Evolutionary conservation across 1,284 basidiomycete species (phyloP).

Genomic region (Rhodotorula sp.): DNA sequence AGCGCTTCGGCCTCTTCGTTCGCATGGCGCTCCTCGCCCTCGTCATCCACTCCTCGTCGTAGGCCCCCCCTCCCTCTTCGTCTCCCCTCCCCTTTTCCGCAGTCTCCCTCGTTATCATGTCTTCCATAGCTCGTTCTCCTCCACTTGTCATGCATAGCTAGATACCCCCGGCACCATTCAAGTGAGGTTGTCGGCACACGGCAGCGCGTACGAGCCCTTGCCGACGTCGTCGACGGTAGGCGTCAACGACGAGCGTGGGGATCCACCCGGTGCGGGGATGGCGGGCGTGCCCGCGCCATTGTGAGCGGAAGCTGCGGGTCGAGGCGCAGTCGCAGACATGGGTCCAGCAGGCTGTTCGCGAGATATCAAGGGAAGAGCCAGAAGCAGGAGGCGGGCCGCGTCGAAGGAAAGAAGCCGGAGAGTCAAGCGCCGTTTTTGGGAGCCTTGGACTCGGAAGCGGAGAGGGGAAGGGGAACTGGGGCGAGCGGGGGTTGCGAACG

Average conservation of each 20-base stretch:
- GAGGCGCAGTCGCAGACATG: background rate
- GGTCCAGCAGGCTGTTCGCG: no score
- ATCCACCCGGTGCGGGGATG: background rate
- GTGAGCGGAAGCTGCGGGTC: background rate
- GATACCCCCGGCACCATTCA: no score
- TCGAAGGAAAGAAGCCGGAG: no score
- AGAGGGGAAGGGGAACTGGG: background rate
- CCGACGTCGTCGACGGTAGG: background rate
- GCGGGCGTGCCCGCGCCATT: background rate
- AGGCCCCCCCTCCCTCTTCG: no score
- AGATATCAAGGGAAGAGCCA: no score
- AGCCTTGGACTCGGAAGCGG: background rate
- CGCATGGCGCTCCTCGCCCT: slow-evolving; percentile 32
- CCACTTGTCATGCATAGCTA: no score
- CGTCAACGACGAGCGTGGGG: background rate
- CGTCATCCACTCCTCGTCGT: background rate
- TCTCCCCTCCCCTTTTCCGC: no score
- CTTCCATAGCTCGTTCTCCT: no score
- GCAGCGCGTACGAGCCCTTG: background rate
- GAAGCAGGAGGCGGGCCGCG: no score
- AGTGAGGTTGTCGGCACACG: no score
- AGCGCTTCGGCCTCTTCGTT: slow-evolving; percentile 92
- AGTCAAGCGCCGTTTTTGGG: background rate
- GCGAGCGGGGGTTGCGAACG: background rate
- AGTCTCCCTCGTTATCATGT: no score